Evolutionary conservation across 73 alveolate genomes (phyloP), one percentile per base, ranked within the genome.

Genomic region (Paramecium sonneborni): DNA sequence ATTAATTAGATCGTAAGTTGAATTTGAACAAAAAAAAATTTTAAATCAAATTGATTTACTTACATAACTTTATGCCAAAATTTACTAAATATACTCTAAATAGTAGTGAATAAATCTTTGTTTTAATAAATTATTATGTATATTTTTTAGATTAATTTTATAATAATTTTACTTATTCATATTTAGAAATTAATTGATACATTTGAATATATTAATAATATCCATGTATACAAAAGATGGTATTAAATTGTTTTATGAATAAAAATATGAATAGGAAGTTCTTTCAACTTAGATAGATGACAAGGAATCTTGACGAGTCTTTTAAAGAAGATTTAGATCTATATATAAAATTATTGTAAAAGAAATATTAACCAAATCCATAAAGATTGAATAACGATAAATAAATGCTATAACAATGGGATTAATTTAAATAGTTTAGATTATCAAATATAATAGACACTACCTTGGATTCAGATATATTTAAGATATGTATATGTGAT

Each of bases 201-300:
- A n/a, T n/a, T n/a, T n/a, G 5, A 11, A 14, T 44, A 39, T 44
- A 44, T 44, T 48, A 48, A 52, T 52, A 52, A 18, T 52, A 3
- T 52, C 30, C 18, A n/a, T 52, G 32, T 18, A 48, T 48, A 52
- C 68, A 52, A 52, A 52, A 52, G 30, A 7, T 52, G 8, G 68
- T 18, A 52, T n/a, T 52, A n/a, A 52, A 52, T 52, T 52, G 68
- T 52, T 52, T 52, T 18, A 52, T 52, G 32, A 52, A 52, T 4
- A 18, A 52, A 52, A 52, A 52, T 5, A 72, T 72, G 86, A 79
- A 79, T 79, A 79, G 90, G 34, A 79, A 46, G 74, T 79, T 79
- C 55, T 79, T 43, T 24, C 46, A 79, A 46, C 72, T 79, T 14
- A 79, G 90, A 44, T 79, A 32, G 37, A 79, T 79, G 90, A 79